These are phyloP conservation scores for Scleroderma bovista DNA, from an alignment of 768 basidiomycete species.

Conservation along the genomic window DNA sequence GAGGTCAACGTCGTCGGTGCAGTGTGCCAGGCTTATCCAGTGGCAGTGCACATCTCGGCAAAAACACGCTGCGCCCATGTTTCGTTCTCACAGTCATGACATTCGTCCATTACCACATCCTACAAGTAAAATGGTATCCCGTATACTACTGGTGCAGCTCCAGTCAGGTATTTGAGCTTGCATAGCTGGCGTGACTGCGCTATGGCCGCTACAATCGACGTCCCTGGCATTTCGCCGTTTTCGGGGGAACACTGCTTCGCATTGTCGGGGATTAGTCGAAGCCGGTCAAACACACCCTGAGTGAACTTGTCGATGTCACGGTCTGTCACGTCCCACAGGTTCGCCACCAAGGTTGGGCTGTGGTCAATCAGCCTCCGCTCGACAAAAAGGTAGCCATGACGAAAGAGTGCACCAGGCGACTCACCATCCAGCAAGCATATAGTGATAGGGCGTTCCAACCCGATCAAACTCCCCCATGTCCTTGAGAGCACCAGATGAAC, in stretches of 20 bases:
- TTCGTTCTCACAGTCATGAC: neutral
- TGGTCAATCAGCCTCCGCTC: conserved; percentile 1
- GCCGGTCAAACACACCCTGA: conserved; percentile 70
- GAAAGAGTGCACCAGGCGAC: conserved; percentile 25
- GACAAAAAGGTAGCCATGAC: conserved; percentile 1
- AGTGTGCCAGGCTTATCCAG: neutral
- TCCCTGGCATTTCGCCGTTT: conserved; percentile 16
- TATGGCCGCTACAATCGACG: conserved; percentile 69
- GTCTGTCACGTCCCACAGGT: conserved; percentile 98
- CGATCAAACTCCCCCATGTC: conserved; percentile 96
- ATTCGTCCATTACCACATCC: neutral
- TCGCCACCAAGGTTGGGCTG: conserved; percentile 90
- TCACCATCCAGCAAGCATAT: conserved; percentile 96
- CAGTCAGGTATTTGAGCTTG: conserved; percentile 90
- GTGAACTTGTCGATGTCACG: conserved; percentile 94
- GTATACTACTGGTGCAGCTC: conserved; percentile 91
- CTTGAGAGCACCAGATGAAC: conserved; percentile 83
- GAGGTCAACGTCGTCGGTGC: neutral
- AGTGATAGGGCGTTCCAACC: conserved; percentile 87
- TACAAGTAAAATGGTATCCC: conserved; percentile 89
- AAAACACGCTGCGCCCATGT: too few relatives aligned
- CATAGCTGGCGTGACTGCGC: conserved; percentile 74
- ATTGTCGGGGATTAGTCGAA: conserved; percentile 42
- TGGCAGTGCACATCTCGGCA: conserved; percentile 1
- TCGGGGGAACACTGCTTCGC: conserved; percentile 4